phyloP scores from a whole-genome alignment of 495 filamentous ascomycete species.

The Aspergillus coremiiformis region DNA sequence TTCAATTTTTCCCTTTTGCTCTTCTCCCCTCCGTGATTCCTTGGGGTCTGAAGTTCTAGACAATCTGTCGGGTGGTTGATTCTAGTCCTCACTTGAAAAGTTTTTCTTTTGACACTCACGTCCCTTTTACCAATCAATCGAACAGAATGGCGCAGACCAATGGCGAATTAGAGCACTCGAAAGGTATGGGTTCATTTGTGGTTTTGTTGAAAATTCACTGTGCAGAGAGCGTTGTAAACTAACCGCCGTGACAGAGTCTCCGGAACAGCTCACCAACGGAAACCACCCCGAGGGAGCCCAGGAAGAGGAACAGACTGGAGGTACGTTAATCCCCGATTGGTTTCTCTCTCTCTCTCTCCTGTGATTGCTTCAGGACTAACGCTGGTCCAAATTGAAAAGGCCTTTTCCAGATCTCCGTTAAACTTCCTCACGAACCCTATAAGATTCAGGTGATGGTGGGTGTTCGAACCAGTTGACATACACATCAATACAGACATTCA shows the following conservation, averaged over 20 bases:
- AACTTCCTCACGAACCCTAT: slow-evolving; percentile 71
- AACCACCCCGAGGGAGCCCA: slow-evolving; percentile 25
- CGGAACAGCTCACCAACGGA: slow-evolving; percentile 33
- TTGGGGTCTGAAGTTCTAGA: slow-evolving; percentile 10
- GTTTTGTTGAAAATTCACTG: background rate
- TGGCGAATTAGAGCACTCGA: slow-evolving; percentile 38
- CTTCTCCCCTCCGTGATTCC: slow-evolving; percentile 14
- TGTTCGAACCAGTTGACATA: slow-evolving; percentile 3
- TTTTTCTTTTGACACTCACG: slow-evolving; percentile 10
- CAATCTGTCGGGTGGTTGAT: slow-evolving; percentile 8
- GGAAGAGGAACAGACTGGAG: slow-evolving; percentile 37
- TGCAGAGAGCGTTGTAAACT: slow-evolving; percentile 9
- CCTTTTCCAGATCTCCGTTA: slow-evolving; percentile 75
- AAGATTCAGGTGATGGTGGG: slow-evolving; percentile 77
- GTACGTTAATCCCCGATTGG: slow-evolving; percentile 18
- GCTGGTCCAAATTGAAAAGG: slow-evolving; percentile 21
- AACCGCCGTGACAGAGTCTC: slow-evolving; percentile 27
- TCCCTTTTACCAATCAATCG: slow-evolving; percentile 15
- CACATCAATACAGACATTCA: background rate
- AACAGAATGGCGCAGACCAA: slow-evolving; percentile 37
- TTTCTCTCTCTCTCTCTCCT: too few species aligned
- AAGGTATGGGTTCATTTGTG: slow-evolving; percentile 26
- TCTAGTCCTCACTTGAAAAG: slow-evolving; percentile 15
- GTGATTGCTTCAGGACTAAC: background rate
- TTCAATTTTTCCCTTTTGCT: slow-evolving; percentile 14